Evolutionary conservation across 345 rosid species (phyloP).

Genomic region (Cardamine occulta): DNA sequence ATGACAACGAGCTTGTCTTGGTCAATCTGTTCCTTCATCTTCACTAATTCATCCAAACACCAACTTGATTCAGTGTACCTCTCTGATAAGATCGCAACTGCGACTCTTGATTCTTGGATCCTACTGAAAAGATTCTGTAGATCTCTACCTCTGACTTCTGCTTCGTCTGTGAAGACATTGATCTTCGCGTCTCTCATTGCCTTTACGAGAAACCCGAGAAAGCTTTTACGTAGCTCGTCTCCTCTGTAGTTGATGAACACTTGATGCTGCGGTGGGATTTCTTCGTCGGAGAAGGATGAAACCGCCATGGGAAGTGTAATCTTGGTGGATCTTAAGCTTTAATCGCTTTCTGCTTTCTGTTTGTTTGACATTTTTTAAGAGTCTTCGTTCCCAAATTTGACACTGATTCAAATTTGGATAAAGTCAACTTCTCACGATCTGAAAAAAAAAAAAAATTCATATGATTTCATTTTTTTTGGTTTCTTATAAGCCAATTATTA

Average conservation of each 20-base stretch:
- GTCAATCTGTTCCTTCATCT: constrained; percentile 21
- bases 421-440: background rate
- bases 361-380: background rate
- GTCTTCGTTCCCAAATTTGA: background rate
- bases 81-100: constrained; percentile 21
- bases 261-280: constrained; percentile 20
- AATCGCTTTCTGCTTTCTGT: background rate
- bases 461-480: too few species aligned
- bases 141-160: constrained; percentile 23
- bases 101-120: constrained; percentile 31
- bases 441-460: too few species aligned
- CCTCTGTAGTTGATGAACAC: constrained; percentile 33
- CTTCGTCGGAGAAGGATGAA: background rate
- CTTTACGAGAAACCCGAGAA: constrained; percentile 21
- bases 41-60: constrained; percentile 35
- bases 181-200: constrained; percentile 22
- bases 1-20: constrained; percentile 8
- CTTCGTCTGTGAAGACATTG: constrained; percentile 28
- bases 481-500: too few species aligned
- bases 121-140: constrained; percentile 24
- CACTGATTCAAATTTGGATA: background rate
- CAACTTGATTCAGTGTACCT: constrained; percentile 25
- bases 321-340: background rate
- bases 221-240: constrained; percentile 25
- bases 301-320: constrained; percentile 6